Evolutionary conservation across 106 monocot species (phyloP).

Genomic region (Dioscorea dumetorum): DNA sequence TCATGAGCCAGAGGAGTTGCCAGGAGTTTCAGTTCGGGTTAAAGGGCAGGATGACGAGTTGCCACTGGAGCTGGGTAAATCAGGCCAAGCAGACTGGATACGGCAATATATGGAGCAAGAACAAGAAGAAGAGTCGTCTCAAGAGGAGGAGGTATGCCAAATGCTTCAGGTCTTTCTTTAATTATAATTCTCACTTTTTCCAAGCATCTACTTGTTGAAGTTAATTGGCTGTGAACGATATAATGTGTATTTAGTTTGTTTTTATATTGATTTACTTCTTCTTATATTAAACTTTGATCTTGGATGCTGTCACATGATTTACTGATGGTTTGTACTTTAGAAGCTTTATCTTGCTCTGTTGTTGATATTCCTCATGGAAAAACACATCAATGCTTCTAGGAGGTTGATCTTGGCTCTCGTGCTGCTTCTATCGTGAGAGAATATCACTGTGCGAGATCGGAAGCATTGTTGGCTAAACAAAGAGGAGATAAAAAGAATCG

Average conservation of each 20-base stretch:
- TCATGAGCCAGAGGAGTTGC: slow-evolving; percentile 21
- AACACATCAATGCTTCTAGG: slow-evolving; percentile 29
- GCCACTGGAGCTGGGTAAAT: slow-evolving; percentile 52
- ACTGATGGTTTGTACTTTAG: neutral
- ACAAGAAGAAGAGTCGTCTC: slow-evolving; percentile 36
- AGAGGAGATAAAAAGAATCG: slow-evolving; percentile 57
- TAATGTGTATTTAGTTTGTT: neutral
- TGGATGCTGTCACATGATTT: neutral
- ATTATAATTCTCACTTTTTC: neutral
- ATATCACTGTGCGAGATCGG: slow-evolving; percentile 52
- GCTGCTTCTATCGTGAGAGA: slow-evolving; percentile 52
- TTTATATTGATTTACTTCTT: neutral
- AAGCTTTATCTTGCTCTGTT: neutral
- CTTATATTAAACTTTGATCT: neutral
- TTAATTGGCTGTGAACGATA: neutral
- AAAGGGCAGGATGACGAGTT: slow-evolving; percentile 31
- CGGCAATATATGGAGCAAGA: slow-evolving; percentile 73
- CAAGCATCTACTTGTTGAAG: neutral
- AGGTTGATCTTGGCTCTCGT: slow-evolving; percentile 28
- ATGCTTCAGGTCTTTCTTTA: neutral
- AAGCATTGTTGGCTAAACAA: slow-evolving; percentile 71
- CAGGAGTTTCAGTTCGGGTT: slow-evolving; percentile 19
- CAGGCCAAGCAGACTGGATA: slow-evolving; percentile 86
- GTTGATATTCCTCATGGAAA: neutral
- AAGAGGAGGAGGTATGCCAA: slow-evolving; percentile 11